phyloP scores from a whole-genome alignment of 2,329 filamentous ascomycete genomes.

The Talaromyces verruculosus region DNA sequence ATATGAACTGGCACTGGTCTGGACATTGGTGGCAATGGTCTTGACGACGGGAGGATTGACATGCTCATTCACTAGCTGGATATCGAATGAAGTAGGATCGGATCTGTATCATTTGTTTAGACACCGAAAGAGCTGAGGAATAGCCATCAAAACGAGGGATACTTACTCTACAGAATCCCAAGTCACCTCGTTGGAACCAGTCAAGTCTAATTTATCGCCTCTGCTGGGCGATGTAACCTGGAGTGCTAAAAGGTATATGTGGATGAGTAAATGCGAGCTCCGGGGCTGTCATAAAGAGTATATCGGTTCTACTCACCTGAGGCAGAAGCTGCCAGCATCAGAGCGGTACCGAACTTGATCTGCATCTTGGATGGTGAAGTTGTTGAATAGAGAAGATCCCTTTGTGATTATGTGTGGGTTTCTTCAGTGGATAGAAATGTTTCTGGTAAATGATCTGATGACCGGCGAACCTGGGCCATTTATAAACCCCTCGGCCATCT shows the following conservation, averaged over 20 bases:
- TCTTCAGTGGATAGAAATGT: background rate
- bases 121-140: background rate
- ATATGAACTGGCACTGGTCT: slow-evolving; percentile 38
- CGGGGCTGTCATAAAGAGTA: too few species aligned
- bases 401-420: background rate
- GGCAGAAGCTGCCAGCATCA: slow-evolving; percentile 32
- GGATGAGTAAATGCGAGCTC: background rate
- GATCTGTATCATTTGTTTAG: slow-evolving; percentile 31
- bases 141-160: background rate
- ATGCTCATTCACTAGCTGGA: slow-evolving; percentile 45
- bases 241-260: slow-evolving; percentile 30
- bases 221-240: slow-evolving; percentile 37
- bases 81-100: slow-evolving; percentile 42
- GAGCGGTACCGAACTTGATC: slow-evolving; percentile 27
- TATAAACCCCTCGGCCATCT: background rate
- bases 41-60: slow-evolving; percentile 36
- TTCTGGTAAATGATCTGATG: background rate
- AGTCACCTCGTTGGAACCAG: slow-evolving; percentile 38
- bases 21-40: slow-evolving; percentile 37
- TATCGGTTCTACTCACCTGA: slow-evolving; percentile 28
- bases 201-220: slow-evolving; percentile 39
- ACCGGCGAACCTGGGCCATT: background rate
- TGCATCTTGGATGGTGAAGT: slow-evolving; percentile 30
- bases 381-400: background rate
- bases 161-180: slow-evolving; percentile 42